Base-by-base conservation (phyloP, 2,329 filamentous ascomycete genomes). In the Colletotrichum sp. region DNA sequence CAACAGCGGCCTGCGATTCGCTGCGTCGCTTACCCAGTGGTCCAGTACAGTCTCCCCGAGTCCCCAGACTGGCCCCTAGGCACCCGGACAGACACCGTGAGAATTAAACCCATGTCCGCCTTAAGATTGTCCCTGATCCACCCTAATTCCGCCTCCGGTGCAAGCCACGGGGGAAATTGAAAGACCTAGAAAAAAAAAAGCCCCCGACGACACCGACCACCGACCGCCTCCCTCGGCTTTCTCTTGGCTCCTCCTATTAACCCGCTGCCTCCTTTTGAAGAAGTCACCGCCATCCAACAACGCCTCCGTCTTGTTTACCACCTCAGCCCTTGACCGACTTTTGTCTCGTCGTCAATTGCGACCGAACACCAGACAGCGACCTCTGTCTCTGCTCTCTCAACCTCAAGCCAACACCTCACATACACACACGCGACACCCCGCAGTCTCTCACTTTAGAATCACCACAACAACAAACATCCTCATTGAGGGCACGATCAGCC, bases 141-240 rank as follows among this genome's bases (percentile, higher is more conserved):
- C 73, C 66, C 70, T 75, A 65, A 73, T 64, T 70, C 68, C 72
- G 61, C 72, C 59, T 71, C 67, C 67, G 32, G 60, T 36, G 57
- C 72, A 71, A 74, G 72, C 72, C 72, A 74, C 72, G 67, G 70
- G 68, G 68, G 64, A 75, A 72, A 72, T 73, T 74, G 48, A 55
- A 22, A 32, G 34, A 27, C 22, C 25, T 71, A 61, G 19, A 71
- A 63, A 67, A 71, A 74, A 75, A 72, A 72, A 73, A 60, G n/a
- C 69, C 69, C 69, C 69, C 73, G 69, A 75, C 70, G 59, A 65
- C 74, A 36, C 55, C 73, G 64, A 63, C 63, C 44, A 52, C 44
- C 64, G 59, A 39, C 25, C 28, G 34, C n/a, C 63, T 69, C 59
- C 64, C 72, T 55, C 61, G 57, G 13, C 55, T 67, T 36, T 59